These are phyloP conservation scores for Lobosporangium transversale DNA, from an alignment of 192 early-diverging fungal species.

Conservation along the genomic window DNA sequence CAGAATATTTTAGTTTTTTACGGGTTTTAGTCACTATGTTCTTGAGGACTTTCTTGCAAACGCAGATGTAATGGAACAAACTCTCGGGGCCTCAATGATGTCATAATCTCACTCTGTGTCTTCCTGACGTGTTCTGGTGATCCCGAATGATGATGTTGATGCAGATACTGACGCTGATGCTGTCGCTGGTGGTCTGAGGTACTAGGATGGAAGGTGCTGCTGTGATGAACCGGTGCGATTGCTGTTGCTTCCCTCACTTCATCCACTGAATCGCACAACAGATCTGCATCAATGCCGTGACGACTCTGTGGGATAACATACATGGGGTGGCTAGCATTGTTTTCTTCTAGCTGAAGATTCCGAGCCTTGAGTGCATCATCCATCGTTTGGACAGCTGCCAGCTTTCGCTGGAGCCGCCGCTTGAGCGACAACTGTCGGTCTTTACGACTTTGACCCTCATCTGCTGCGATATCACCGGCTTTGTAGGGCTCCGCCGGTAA, in stretches of 20 bases:
- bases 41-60: background rate
- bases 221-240: background rate
- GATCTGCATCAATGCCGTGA: background rate
- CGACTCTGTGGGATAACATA: conserved; percentile 1
- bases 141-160: background rate
- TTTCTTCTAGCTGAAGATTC: conserved; percentile 7
- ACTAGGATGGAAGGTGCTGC: too few species aligned
- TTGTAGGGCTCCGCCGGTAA: background rate
- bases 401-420: conserved; percentile 13
- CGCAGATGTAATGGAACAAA: background rate
- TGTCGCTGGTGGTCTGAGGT: background rate
- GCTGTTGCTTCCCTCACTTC: background rate
- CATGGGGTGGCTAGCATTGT: conserved; percentile 21
- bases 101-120: background rate
- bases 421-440: background rate
- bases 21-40: background rate
- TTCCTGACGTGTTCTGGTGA: background rate
- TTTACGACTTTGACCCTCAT: background rate
- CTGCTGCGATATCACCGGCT: background rate
- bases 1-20: too few species aligned
- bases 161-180: background rate
- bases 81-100: background rate
- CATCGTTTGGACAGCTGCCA: conserved; percentile 16
- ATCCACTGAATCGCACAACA: background rate
- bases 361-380: conserved; percentile 12